phyloP scores from a whole-genome alignment of 2,329 filamentous ascomycete species.

The Fusarium albosuccineum region DNA sequence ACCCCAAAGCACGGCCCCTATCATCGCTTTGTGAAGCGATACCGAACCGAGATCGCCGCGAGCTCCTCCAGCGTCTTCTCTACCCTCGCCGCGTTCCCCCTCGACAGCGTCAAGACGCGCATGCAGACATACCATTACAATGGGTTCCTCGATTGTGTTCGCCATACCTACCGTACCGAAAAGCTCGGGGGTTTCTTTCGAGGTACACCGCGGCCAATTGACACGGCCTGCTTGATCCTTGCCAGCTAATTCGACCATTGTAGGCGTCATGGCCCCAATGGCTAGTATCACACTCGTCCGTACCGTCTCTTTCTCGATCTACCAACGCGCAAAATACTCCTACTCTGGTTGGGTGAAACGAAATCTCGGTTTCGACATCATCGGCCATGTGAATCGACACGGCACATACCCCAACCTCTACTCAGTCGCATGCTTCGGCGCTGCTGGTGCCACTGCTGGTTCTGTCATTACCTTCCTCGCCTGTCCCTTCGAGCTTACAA shows the following conservation, averaged over 20 bases:
- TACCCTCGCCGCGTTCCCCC: constrained; percentile 84
- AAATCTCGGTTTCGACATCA: constrained; percentile 76
- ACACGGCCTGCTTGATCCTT: neutral
- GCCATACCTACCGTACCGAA: constrained; percentile 81
- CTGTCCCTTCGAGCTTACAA: constrained; percentile 91
- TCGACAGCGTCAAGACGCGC: constrained; percentile 90
- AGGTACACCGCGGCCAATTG: constrained; percentile 63
- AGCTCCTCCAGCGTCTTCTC: constrained; percentile 82
- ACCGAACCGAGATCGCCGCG: constrained; percentile 84
- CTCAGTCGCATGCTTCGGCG: constrained; percentile 81
- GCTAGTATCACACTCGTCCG: constrained; percentile 82
- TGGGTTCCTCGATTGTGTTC: constrained; percentile 80
- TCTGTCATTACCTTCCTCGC: constrained; percentile 84
- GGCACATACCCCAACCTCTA: constrained; percentile 79
- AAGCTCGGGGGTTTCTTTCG: constrained; percentile 83
- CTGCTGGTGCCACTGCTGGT: constrained; percentile 82
- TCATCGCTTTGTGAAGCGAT: constrained; percentile 73
- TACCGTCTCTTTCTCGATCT: constrained; percentile 84
- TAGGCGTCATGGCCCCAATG: constrained; percentile 84
- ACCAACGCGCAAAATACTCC: constrained; percentile 80
- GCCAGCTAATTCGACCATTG: constrained; percentile 28
- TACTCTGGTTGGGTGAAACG: constrained; percentile 78
- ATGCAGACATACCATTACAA: constrained; percentile 89
- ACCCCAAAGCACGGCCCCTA: constrained; percentile 25
- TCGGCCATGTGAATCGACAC: constrained; percentile 77